These are phyloP conservation scores for Microcyclospora tardicrescens DNA, from an alignment of 2,329 filamentous ascomycete genomes.

Conservation along the genomic window DNA sequence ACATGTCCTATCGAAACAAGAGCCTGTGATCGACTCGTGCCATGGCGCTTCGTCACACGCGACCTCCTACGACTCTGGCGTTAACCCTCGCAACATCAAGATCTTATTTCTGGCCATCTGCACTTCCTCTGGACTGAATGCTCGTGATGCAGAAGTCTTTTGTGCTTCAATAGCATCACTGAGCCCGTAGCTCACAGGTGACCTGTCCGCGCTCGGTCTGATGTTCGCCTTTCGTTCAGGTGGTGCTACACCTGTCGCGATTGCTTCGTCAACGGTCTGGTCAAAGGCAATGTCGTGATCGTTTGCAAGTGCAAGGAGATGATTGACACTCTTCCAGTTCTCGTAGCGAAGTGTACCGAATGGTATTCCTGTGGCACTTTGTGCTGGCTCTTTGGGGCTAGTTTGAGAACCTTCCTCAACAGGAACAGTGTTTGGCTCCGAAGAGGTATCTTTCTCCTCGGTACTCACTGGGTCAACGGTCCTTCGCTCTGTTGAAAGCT, in stretches of 20 bases:
- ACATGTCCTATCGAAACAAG: too few relatives aligned
- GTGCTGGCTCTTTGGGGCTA: too few relatives aligned
- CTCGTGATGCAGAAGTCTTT: neutral
- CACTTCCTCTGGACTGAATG: neutral
- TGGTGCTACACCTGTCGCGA: conserved; percentile 11
- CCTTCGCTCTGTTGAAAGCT: conserved; percentile 29
- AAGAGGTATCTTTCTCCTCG: neutral
- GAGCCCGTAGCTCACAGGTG: conserved; percentile 1
- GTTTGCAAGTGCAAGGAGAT: conserved; percentile 27
- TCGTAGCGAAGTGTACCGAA: conserved; percentile 35
- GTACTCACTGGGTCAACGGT: conserved; percentile 1
- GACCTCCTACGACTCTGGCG: neutral
- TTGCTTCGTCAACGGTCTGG: conserved; percentile 15
- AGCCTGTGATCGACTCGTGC: too few relatives aligned
- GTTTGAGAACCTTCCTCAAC: too few relatives aligned
- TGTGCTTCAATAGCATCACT: conserved; percentile 1
- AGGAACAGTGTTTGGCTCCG: neutral
- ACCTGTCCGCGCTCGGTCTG: neutral
- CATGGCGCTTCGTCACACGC: neutral
- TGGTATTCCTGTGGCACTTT: conserved; percentile 18
- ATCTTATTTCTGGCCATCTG: conserved; percentile 1
- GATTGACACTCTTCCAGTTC: conserved; percentile 37
- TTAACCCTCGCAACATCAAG: conserved; percentile 1
- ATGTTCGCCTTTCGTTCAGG: conserved; percentile 7
- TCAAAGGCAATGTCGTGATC: conserved; percentile 15